Evolutionary conservation across 257 asterid genomes (phyloP).

Genomic region (Solanum acaule): DNA sequence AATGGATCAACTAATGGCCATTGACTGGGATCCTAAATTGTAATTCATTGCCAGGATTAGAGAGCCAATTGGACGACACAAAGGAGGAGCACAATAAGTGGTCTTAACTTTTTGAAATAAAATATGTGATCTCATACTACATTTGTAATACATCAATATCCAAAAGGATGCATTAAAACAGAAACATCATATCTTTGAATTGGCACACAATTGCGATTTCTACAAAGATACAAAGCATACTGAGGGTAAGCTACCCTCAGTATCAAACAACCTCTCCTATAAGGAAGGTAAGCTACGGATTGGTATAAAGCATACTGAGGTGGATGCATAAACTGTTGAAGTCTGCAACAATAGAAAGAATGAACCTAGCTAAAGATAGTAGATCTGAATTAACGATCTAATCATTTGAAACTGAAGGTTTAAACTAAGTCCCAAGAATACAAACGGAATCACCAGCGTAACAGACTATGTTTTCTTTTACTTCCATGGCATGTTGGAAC

Average conservation of each 20-base stretch:
- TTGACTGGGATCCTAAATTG: conserved; percentile 38
- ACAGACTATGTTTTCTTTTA: background rate
- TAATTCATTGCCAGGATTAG: background rate
- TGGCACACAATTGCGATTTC: background rate
- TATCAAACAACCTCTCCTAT: background rate
- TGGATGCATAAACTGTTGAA: background rate
- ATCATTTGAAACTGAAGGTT: background rate
- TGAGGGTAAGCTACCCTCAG: background rate
- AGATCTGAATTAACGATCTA: background rate
- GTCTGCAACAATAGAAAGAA: background rate
- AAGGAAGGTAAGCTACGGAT: background rate
- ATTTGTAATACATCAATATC: background rate
- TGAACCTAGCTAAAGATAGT: background rate
- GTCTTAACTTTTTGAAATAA: background rate
- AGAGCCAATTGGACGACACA: background rate
- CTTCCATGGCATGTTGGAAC: background rate
- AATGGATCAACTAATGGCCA: conserved; percentile 88
- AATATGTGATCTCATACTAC: background rate
- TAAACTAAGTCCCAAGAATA: background rate
- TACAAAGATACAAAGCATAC: background rate
- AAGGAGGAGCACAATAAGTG: background rate
- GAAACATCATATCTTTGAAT: background rate
- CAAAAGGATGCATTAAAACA: background rate
- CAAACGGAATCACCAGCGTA: background rate
- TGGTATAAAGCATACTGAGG: background rate